Conservation (phyloP, 352 stramenopile genomes). For the Phytophthora multivora region DNA sequence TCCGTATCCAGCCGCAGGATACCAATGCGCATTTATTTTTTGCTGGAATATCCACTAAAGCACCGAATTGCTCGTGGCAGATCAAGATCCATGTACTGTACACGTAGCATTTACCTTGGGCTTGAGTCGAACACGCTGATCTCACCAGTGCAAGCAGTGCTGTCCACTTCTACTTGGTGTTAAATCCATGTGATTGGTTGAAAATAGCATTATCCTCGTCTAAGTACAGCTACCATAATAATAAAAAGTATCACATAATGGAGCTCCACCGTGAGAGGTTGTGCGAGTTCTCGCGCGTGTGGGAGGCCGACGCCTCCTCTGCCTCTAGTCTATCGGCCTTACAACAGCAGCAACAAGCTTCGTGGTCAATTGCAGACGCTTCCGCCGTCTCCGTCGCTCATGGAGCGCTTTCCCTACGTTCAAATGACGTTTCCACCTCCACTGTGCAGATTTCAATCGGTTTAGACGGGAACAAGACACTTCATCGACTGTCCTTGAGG, state of each 20-base stretch:
- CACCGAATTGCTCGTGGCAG: neutral
- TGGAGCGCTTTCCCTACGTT: neutral
- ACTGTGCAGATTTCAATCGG: conserved; percentile 15
- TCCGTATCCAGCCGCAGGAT: conserved; percentile 14
- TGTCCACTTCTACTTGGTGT: too few relatives aligned
- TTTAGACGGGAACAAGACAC: neutral
- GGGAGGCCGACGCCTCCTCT: conserved; percentile 27
- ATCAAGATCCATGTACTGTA: neutral
- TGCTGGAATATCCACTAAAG: conserved; percentile 4
- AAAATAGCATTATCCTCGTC: neutral
- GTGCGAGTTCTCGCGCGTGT: conserved; percentile 42
- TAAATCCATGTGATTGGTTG: neutral
- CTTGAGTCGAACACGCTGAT: neutral
- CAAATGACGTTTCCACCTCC: too few relatives aligned
- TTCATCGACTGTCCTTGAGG: conserved; percentile 30
- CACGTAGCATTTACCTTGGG: too few relatives aligned
- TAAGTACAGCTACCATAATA: too few relatives aligned
- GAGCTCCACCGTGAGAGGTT: conserved; percentile 39
- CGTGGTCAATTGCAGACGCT: conserved; percentile 22
- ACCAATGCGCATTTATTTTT: neutral
- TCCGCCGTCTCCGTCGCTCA: conserved; percentile 21
- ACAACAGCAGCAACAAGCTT: conserved; percentile 17
- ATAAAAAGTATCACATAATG: conserved; percentile 2
- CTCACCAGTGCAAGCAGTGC: neutral
- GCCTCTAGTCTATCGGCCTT: conserved; percentile 19